Conservation (phyloP, 306 rosid genomes). For the Begonia masoniana region DNA sequence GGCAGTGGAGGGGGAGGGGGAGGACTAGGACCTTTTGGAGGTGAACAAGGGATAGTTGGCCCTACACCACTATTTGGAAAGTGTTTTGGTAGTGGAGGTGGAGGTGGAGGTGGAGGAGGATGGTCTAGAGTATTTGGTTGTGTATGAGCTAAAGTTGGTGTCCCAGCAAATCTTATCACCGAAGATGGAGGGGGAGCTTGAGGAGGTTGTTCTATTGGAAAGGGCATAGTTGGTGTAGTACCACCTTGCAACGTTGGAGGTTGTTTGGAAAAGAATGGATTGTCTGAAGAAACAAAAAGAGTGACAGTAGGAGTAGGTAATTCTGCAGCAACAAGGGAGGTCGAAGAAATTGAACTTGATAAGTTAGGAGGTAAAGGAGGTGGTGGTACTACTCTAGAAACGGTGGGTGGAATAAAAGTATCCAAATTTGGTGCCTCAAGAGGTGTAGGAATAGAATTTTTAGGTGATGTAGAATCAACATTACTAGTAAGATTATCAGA, state of each 20-base stretch:
- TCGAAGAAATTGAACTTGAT: not conserved
- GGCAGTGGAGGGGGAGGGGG: slow-evolving; percentile 8
- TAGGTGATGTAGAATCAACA: not conserved
- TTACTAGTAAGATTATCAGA: too few species aligned
- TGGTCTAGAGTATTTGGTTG: slow-evolving; percentile 15
- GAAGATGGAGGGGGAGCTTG: not conserved
- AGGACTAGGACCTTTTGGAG: slow-evolving; percentile 4
- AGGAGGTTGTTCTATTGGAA: not conserved
- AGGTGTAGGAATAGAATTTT: not conserved
- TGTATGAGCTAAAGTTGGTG: not conserved
- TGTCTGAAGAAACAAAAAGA: not conserved
- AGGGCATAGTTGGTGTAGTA: not conserved
- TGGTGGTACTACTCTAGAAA: not conserved
- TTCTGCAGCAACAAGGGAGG: not conserved
- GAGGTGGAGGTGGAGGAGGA: not conserved
- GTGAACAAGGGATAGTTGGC: slow-evolving; percentile 7
- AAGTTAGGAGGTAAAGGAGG: slow-evolving; percentile 12
- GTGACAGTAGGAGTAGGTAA: slow-evolving; percentile 12
- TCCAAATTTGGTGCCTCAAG: too few species aligned
- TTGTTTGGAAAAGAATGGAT: not conserved
- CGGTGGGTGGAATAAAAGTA: not conserved
- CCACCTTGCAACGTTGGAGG: slow-evolving; percentile 3
- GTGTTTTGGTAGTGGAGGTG: slow-evolving; percentile 4
- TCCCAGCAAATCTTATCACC: too few species aligned
- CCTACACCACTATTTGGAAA: not conserved